Evolutionary conservation across 2,329 filamentous ascomycete species (phyloP).

Genomic region (Fusarium brevicatenulatum): DNA sequence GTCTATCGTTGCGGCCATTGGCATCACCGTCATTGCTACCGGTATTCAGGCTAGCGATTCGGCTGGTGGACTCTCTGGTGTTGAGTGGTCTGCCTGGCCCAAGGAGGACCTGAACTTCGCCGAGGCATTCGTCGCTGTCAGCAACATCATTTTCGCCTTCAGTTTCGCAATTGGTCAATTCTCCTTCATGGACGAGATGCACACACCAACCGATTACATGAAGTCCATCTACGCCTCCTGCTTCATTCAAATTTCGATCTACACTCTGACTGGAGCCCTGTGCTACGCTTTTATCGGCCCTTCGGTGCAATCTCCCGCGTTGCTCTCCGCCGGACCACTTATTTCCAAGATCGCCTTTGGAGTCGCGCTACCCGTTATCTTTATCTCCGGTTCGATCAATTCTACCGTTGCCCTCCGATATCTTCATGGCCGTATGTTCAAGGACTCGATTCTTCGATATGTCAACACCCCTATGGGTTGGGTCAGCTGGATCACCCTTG

Average conservation of each 20-base stretch:
- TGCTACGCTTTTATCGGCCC: conserved; percentile 76
- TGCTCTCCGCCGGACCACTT: conserved; percentile 69
- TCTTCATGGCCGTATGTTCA: conserved; percentile 36
- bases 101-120: conserved; percentile 58
- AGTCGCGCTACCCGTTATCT: conserved; percentile 67
- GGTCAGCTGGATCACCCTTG: conserved; percentile 32
- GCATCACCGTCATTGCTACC: conserved; percentile 73
- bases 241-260: conserved; percentile 69
- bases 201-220: conserved; percentile 43
- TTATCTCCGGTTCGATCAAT: conserved; percentile 40
- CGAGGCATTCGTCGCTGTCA: conserved; percentile 68
- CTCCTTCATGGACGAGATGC: conserved; percentile 41
- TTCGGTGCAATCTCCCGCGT: conserved; percentile 71
- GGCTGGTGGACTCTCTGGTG: conserved; percentile 46
- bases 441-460: conserved; percentile 31
- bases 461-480: conserved; percentile 33
- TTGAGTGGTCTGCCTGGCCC: conserved; percentile 58
- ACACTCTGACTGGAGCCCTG: conserved; percentile 72
- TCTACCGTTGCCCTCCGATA: conserved; percentile 35
- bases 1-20: conserved; percentile 64
- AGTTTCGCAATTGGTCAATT: conserved; percentile 38
- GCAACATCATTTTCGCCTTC: conserved; percentile 62
- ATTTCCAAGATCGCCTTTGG: conserved; percentile 77
- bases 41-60: conserved; percentile 56
- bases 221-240: conserved; percentile 72